A percentile compares a stretch with the other conserved stretches of the same genome.
Evolutionary conservation across 2,329 filamentous ascomycete species (phyloP).

Genomic region (Xylaria sp.): DNA sequence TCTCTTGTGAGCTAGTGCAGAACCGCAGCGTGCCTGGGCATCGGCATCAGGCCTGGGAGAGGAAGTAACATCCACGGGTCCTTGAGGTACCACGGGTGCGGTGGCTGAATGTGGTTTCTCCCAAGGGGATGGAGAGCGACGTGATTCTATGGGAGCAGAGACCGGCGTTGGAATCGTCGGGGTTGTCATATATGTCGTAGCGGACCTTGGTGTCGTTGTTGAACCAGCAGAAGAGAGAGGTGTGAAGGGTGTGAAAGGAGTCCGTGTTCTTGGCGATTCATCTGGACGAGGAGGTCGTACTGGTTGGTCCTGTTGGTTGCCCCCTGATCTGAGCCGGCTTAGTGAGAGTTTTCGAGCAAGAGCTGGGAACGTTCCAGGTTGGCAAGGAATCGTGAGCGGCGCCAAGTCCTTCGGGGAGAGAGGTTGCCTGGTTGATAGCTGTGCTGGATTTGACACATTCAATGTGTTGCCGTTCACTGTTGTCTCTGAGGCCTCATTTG

Average conservation of each 20-base stretch:
- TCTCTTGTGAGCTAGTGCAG: slow-evolving; percentile 58
- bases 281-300: slow-evolving; percentile 57
- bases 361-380: slow-evolving; percentile 48
- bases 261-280: slow-evolving; percentile 59
- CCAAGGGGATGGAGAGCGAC: slow-evolving; percentile 59
- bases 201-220: slow-evolving; percentile 58
- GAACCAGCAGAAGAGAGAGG: slow-evolving; percentile 58
- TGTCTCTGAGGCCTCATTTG: slow-evolving; percentile 20
- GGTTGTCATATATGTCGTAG: slow-evolving; percentile 56
- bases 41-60: slow-evolving; percentile 51
- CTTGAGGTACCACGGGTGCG: slow-evolving; percentile 46
- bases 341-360: slow-evolving; percentile 56
- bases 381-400: slow-evolving; percentile 67
- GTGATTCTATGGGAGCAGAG: slow-evolving; percentile 60
- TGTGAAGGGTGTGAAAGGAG: slow-evolving; percentile 55
- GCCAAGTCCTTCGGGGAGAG: slow-evolving; percentile 65
- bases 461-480: slow-evolving; percentile 16
- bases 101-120: slow-evolving; percentile 50
- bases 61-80: slow-evolving; percentile 42
- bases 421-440: slow-evolving; percentile 51
- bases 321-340: slow-evolving; percentile 60
- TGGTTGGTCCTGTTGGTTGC: slow-evolving; percentile 55
- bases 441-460: slow-evolving; percentile 14
- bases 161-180: slow-evolving; percentile 61
- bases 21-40: slow-evolving; percentile 33